Percentiles rank a stretch among this genome's conserved stretches.
phyloP scores from a whole-genome alignment of 2,329 filamentous ascomycete genomes.

The Trichoderma sp. region DNA sequence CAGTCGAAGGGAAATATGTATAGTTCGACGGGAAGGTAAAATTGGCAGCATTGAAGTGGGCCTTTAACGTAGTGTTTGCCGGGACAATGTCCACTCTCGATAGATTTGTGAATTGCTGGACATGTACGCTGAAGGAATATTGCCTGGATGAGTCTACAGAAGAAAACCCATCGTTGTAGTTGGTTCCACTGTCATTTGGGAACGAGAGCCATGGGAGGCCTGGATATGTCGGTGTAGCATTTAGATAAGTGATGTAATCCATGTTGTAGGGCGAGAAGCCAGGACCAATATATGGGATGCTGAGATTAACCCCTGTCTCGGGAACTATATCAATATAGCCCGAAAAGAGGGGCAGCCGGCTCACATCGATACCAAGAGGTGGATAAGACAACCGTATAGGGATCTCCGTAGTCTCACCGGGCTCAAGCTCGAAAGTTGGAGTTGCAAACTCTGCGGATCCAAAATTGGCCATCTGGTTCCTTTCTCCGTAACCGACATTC shows the following conservation, averaged over 20 bases:
- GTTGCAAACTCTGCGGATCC: not conserved
- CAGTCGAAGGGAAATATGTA: not conserved
- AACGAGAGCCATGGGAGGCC: slow-evolving; percentile 6
- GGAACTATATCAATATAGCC: slow-evolving; percentile 2
- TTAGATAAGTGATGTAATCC: not conserved
- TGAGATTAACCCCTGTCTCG: not conserved
- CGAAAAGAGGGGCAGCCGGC: not conserved
- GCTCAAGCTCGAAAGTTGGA: not conserved
- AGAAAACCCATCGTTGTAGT: not conserved
- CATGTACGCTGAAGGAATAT: not conserved
- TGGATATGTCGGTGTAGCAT: not conserved
- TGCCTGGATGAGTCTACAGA: not conserved
- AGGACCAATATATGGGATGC: slow-evolving; percentile 3
- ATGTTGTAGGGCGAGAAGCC: slow-evolving; percentile 4
- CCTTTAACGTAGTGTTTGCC: not conserved
- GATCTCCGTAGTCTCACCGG: not conserved
- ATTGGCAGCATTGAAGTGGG: not conserved
- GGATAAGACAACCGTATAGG: not conserved
- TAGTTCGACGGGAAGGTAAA: not conserved
- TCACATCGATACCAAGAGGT: not conserved
- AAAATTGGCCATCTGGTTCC: not conserved
- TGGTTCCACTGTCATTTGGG: not conserved
- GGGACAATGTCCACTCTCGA: slow-evolving; percentile 2
- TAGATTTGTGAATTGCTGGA: not conserved
- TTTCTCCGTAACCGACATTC: not conserved